Conservation (phyloP, 2,329 filamentous ascomycete genomes). For the Pezicula carpinea region DNA sequence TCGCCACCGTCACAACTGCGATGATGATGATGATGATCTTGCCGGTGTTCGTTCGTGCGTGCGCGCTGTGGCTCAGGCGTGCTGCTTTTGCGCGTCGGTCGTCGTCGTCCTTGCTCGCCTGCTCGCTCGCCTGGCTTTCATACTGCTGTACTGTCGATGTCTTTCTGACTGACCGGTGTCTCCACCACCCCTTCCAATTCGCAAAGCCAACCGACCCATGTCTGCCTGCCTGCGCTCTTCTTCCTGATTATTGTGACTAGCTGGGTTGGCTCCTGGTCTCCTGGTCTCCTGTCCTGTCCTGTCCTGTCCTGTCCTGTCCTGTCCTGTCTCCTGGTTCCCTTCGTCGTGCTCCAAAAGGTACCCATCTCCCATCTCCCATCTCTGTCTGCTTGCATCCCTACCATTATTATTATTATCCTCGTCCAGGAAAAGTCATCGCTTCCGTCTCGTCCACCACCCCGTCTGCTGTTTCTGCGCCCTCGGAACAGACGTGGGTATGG, state of each 20-base stretch:
- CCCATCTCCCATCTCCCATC: too few relatives aligned
- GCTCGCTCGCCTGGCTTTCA: too few relatives aligned
- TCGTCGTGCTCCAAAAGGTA: background rate
- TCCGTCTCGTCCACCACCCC: slow-evolving; percentile 1
- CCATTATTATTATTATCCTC: background rate
- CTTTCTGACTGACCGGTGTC: too few relatives aligned
- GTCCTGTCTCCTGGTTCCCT: background rate
- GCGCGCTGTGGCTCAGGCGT: slow-evolving; percentile 12
- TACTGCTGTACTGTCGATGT: too few relatives aligned
- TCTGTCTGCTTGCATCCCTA: background rate
- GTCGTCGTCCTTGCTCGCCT: too few relatives aligned
- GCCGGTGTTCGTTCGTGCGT: slow-evolving; percentile 5
- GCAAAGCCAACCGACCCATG: too few relatives aligned
- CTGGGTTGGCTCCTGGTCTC: background rate
- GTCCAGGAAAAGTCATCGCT: slow-evolving; percentile 1
- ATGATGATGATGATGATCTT: slow-evolving; percentile 9
- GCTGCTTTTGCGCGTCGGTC: background rate
- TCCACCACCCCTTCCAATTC: too few relatives aligned
- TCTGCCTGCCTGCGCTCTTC: too few relatives aligned
- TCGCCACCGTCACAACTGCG: slow-evolving; percentile 3
- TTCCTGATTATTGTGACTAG: too few relatives aligned
- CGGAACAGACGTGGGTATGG: background rate
- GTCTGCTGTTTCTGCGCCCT: slow-evolving; percentile 1
- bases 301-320: background rate
- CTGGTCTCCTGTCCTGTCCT: too few relatives aligned